These are phyloP conservation scores for Neonectria sp. DNA, from an alignment of 2,329 filamentous ascomycete species.

Conservation along the genomic window DNA sequence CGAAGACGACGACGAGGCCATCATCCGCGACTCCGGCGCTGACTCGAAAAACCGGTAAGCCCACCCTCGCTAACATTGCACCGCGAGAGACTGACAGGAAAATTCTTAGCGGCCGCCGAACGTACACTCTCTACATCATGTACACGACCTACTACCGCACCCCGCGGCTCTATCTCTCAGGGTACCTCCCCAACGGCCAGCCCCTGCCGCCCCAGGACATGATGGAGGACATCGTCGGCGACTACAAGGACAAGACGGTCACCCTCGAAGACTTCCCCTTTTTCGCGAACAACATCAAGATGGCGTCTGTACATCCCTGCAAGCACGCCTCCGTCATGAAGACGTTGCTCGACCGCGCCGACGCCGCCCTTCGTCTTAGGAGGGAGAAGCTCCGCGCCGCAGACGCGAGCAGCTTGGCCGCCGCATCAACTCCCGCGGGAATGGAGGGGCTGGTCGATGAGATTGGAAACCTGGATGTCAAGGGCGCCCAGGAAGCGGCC, in stretches of 20 bases:
- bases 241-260: slow-evolving; percentile 99
- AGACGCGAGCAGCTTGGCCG: slow-evolving; percentile 62
- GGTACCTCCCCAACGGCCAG: slow-evolving; percentile 84
- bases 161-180: slow-evolving; percentile 93
- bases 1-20: slow-evolving; percentile 96
- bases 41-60: slow-evolving; percentile 63
- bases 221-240: slow-evolving; percentile 97
- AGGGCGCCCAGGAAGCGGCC: slow-evolving; percentile 65
- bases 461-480: slow-evolving; percentile 75
- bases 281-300: slow-evolving; percentile 92
- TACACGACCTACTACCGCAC: slow-evolving; percentile 98
- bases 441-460: slow-evolving; percentile 92
- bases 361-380: slow-evolving; percentile 91
- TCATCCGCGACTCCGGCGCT: slow-evolving; percentile 82
- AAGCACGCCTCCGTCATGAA: slow-evolving; percentile 99
- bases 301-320: slow-evolving; percentile 97
- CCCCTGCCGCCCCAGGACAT: slow-evolving; percentile 87
- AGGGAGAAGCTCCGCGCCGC: slow-evolving; percentile 81
- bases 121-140: slow-evolving; percentile 99
- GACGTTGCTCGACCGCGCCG: slow-evolving; percentile 92
- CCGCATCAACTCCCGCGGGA: slow-evolving; percentile 59
- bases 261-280: slow-evolving; percentile 98
- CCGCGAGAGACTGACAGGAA: slow-evolving; percentile 1
- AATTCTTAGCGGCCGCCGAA: slow-evolving; percentile 79
- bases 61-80: background rate